Evolutionary conservation across 2,329 filamentous ascomycete species (phyloP).

Genomic region (Beauveria medogensis): DNA sequence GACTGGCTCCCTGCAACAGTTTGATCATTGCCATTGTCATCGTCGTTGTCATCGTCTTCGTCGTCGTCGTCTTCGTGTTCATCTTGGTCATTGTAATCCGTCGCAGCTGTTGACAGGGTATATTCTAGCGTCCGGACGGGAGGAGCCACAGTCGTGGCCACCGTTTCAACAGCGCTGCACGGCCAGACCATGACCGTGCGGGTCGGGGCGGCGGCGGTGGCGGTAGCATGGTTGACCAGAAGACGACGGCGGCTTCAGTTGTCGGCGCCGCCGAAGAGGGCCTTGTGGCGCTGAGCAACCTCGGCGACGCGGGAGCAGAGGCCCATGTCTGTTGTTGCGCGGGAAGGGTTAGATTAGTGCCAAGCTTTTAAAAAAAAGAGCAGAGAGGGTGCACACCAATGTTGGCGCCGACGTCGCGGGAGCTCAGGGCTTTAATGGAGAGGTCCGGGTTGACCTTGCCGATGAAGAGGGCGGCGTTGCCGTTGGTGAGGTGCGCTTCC

Average conservation of each 20-base stretch:
- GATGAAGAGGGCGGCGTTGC: conserved; percentile 67
- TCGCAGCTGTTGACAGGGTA: background rate
- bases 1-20: background rate
- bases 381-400: conserved; percentile 53
- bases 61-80: background rate
- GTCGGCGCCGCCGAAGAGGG: conserved; percentile 62
- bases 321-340: conserved; percentile 53
- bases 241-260: conserved; percentile 25
- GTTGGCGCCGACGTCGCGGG: conserved; percentile 58
- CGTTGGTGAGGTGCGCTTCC: conserved; percentile 63
- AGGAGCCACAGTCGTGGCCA: background rate
- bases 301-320: conserved; percentile 76
- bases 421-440: conserved; percentile 60
- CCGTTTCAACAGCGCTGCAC: background rate
- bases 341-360: background rate
- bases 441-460: conserved; percentile 72
- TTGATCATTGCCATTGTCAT: background rate
- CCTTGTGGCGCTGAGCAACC: conserved; percentile 70
- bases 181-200: conserved; percentile 35
- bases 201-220: conserved; percentile 20
- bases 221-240: conserved; percentile 15
- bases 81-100: background rate
- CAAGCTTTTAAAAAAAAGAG: background rate
- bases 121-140: background rate
- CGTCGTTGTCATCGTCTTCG: background rate